phyloP scores from a whole-genome alignment of 1,139 yeast genomes.

The Yamadazyma conglobata region DNA sequence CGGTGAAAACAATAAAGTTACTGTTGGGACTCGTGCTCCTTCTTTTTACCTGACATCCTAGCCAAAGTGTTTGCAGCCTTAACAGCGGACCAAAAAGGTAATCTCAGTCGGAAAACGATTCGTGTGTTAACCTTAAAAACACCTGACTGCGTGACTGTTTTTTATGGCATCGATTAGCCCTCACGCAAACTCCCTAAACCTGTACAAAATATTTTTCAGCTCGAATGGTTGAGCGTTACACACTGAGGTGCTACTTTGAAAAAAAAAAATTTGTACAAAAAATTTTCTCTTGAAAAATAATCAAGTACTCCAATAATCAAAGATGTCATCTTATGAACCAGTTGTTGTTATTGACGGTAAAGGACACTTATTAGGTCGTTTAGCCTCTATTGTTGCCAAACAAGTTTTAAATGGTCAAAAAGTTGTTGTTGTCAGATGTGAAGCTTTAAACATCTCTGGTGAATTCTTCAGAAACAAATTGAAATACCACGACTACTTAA shows the following conservation, averaged over 20 bases:
- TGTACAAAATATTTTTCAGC: too few species aligned
- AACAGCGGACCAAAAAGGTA: too few species aligned
- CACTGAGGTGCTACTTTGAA: not conserved
- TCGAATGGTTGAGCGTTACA: too few species aligned
- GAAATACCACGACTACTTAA: conserved; percentile 99
- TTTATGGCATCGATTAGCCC: conserved; percentile 2
- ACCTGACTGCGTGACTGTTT: conserved; percentile 4
- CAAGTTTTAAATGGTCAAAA: conserved; percentile 98
- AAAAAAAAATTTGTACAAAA: conserved; percentile 5
- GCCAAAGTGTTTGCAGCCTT: too few species aligned
- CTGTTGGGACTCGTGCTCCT: too few species aligned
- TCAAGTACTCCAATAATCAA: conserved; percentile 14
- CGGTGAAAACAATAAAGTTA: too few species aligned
- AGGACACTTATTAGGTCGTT: conserved; percentile 99
- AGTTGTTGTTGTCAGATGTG: conserved; percentile 96
- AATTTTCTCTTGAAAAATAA: conserved; percentile 9
- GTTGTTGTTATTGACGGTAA: conserved; percentile 98
- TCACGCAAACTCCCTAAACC: too few species aligned
- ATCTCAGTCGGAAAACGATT: too few species aligned
- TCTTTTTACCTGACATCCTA: too few species aligned
- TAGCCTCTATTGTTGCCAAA: conserved; percentile 98
- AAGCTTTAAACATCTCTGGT: conserved; percentile 98
- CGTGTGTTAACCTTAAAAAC: too few species aligned
- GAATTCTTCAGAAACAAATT: conserved; percentile 99
- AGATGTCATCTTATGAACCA: conserved; percentile 91